These are phyloP conservation scores for Eleusine indica DNA, from an alignment of 176 grass and related monocot genomes.

Conservation along the genomic window DNA sequence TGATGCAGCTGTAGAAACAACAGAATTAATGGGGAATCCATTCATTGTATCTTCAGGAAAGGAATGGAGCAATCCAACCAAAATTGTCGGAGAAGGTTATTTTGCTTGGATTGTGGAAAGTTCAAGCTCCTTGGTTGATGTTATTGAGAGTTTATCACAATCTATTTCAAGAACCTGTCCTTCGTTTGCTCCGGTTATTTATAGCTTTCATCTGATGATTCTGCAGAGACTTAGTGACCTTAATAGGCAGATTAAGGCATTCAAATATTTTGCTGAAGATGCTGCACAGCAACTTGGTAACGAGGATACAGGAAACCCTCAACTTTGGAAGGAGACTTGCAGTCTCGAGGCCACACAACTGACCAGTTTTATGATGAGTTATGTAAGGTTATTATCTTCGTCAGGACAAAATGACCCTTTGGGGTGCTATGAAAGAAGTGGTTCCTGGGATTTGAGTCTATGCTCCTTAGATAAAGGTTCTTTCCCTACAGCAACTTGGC, in stretches of 20 bases:
- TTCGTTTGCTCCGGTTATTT: slow-evolving; percentile 58
- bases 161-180: slow-evolving; percentile 46
- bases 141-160: slow-evolving; percentile 58
- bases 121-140: slow-evolving; percentile 63
- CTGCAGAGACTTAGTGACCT: slow-evolving; percentile 82
- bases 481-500: slow-evolving; percentile 75
- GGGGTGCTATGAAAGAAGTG: slow-evolving; percentile 30
- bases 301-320: slow-evolving; percentile 38
- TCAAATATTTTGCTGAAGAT: slow-evolving; percentile 69
- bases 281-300: slow-evolving; percentile 32
- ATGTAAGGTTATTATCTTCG: slow-evolving; percentile 52
- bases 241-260: slow-evolving; percentile 81
- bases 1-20: slow-evolving; percentile 69
- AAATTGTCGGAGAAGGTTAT: slow-evolving; percentile 61
- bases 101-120: slow-evolving; percentile 79
- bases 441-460: slow-evolving; percentile 61
- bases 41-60: slow-evolving; percentile 69
- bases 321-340: slow-evolving; percentile 43
- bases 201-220: slow-evolving; percentile 63
- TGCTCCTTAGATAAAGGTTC: slow-evolving; percentile 69
- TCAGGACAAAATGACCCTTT: slow-evolving; percentile 43
- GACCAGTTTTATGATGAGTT: slow-evolving; percentile 66
- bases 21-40: slow-evolving; percentile 64
- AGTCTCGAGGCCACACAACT: slow-evolving; percentile 59
- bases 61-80: slow-evolving; percentile 65